Percentiles rank a stretch among this genome's conserved stretches.
phyloP scores from a whole-genome alignment of 305 asterid species.

The Rubia balearica region DNA sequence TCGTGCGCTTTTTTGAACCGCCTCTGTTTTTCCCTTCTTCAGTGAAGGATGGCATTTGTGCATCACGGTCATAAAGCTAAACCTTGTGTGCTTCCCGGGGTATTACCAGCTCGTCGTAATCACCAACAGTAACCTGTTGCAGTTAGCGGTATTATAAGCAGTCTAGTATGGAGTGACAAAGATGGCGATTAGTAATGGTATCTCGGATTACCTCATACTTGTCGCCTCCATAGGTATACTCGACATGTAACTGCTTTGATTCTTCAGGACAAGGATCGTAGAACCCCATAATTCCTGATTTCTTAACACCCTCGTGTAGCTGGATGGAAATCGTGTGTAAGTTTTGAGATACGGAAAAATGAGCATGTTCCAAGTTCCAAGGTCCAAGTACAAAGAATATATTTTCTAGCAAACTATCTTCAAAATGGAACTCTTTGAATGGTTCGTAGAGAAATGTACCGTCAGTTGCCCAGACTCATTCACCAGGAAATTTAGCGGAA shows the following conservation, averaged over 20 bases:
- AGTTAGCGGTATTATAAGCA: conserved; percentile 14
- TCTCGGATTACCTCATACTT: conserved; percentile 51
- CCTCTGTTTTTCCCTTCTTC: too few relatives aligned
- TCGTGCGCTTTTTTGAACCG: too few relatives aligned
- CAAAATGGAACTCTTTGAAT: neutral
- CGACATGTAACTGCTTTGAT: conserved; percentile 65
- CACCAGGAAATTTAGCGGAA: conserved; percentile 85
- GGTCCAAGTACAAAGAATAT: neutral
- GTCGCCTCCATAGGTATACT: conserved; percentile 45
- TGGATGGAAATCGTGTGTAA: conserved; percentile 28
- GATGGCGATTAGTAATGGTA: neutral
- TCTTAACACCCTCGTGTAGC: conserved; percentile 89
- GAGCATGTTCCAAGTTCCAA: neutral
- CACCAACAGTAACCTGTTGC: conserved; percentile 67
- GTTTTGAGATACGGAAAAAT: neutral
- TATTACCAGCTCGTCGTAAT: conserved; percentile 53
- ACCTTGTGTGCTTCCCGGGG: conserved; percentile 63
- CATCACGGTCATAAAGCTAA: conserved; percentile 6
- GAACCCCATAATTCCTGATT: conserved; percentile 96
- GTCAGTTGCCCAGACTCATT: conserved; percentile 79
- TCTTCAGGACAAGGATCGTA: conserved; percentile 96
- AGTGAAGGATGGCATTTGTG: neutral
- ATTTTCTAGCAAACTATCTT: neutral
- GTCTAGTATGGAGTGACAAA: neutral
- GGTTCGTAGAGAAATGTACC: conserved; percentile 37